Base-by-base conservation (phyloP, 2,329 filamentous ascomycete species). In the Delphinella strobiligena region DNA sequence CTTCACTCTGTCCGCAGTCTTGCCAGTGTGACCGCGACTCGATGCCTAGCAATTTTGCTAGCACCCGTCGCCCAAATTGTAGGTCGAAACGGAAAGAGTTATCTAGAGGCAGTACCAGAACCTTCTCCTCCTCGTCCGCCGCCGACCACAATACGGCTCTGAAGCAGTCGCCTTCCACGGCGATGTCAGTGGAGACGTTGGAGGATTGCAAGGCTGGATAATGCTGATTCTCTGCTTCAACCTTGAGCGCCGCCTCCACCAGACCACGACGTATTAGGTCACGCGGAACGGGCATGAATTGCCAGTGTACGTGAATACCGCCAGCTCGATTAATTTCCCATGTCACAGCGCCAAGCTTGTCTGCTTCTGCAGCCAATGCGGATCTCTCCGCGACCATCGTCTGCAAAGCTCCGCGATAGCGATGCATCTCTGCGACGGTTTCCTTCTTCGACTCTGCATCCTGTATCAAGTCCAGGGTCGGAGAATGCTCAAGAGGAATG, bases 281-380 rank as follows among this genome's bases (percentile, higher is more conserved):
- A 0, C 72, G 66, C 0, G 82, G 74, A 1, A 93, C 68, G 1
- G 91, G 86, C 19, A 96, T 65, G 49, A 93, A 82, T 61, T 98
- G 93, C 91, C 88, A 95, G 54, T 96, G 89, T 1, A 80, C 72
- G 56, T 98, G 91, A 41, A 96, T 78, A 40, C 91, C 86, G 37
- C 74, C 74, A 4, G 69, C 70, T 37, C 87, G 80, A 55, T 80
- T 89, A 51, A 98, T 88, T 62, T 96, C 91, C 78, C 86, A 98
- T 0, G 86, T 91, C 1, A 96, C 82, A 2, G 79, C 75, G 12
- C 89, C 91, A 1, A 95, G 75, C 47, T 72, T 72, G 15, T 41
- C 15, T 18, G 33, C 34, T 19, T 38, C 39, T 29, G 38, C 31
- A 12, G 36, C 36, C 24, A 31, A 32, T 15, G 33, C 24, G n/a